Evolutionary conservation across 1,284 basidiomycete species (phyloP), one percentile per base, ranked within the genome.

Genomic region (Rhodotorula sp.): DNA sequence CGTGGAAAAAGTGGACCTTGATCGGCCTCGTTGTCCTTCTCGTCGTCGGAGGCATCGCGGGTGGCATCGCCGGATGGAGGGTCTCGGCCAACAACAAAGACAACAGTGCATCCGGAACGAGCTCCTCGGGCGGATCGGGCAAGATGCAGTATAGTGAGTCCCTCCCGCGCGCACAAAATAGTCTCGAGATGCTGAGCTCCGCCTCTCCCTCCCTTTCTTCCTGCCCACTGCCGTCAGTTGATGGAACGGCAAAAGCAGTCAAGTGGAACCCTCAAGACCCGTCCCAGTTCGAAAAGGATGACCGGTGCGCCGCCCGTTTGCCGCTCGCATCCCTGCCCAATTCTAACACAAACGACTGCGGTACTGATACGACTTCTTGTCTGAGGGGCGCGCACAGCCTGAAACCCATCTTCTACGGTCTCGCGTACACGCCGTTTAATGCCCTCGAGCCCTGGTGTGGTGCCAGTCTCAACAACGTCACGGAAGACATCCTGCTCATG

Each of bases 341-440:
- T 28, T 28, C 28, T 28, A 28, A 28, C 28, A 28, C 28, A 28
- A 28, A 28, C 2, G 28, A 28, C 28, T 28, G 28, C 28, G 28
- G 28, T 28, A 28, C 28, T 28, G 28, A 28, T 28, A 2, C 28
- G 2, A 28, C 28, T 28, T 8, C 2, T 7, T 1, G 23, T 6
- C 16, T 31, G 3, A 28, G 2, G 28, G 28, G 28, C 28, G 5
- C n/a, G 26, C 12, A 18, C 63, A 80, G 83, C 15, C 81, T 92
- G 60, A 84, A 87, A 75, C 84, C 87, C 68, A 84, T 84, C 18
- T 90, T 90, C 82, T 92, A 84, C 77, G 90, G 86, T 47, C 78
- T 91, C n/a, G 89, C 89, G 0, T 92, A 91, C 80, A 89, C 88
- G 0, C 89, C 90, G 1, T 82, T 83, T 57, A 63, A 64, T 28